Evolutionary conservation across 768 basidiomycete species (phyloP).

Genomic region (Panus rudis): DNA sequence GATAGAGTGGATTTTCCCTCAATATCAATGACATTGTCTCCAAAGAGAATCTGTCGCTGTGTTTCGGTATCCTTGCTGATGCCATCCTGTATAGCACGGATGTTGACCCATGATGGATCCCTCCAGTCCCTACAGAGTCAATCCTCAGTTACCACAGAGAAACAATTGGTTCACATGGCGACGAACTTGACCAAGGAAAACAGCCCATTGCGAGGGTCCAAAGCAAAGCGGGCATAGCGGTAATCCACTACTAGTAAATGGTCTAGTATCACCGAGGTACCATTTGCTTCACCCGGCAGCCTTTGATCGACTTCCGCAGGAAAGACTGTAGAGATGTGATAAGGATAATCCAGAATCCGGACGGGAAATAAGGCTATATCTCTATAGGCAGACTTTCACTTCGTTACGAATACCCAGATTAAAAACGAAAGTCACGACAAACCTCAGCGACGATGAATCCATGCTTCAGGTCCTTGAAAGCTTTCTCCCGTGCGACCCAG

Average conservation of each 20-base stretch:
- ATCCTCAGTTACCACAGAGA: background rate
- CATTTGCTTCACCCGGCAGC: conserved; percentile 20
- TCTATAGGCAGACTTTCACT: conserved; percentile 68
- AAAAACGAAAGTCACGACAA: conserved; percentile 18
- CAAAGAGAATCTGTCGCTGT: conserved; percentile 74
- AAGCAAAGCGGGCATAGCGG: conserved; percentile 83
- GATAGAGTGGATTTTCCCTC: conserved; percentile 74
- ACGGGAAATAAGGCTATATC: conserved; percentile 76
- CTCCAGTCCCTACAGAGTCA: conserved; percentile 72
- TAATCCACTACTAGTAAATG: conserved; percentile 75
- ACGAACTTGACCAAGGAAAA: conserved; percentile 77
- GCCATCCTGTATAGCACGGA: conserved; percentile 59
- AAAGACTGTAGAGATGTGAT: conserved; percentile 77
- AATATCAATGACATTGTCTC: conserved; percentile 82
- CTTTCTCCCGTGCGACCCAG: conserved; percentile 77
- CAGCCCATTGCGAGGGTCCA: conserved; percentile 78
- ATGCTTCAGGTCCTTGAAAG: conserved; percentile 62
- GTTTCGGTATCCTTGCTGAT: conserved; percentile 44
- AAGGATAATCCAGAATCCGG: conserved; percentile 62
- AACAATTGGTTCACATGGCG: background rate
- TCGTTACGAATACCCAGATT: conserved; percentile 14
- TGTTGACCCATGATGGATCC: conserved; percentile 64
- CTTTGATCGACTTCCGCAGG: conserved; percentile 27
- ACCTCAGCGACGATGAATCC: conserved; percentile 92
- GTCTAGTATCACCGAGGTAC: conserved; percentile 35